A percentile compares a stretch with the other conserved stretches of the same genome.
phyloP scores from a whole-genome alignment of 306 rosid species.

The Parietaria judaica region DNA sequence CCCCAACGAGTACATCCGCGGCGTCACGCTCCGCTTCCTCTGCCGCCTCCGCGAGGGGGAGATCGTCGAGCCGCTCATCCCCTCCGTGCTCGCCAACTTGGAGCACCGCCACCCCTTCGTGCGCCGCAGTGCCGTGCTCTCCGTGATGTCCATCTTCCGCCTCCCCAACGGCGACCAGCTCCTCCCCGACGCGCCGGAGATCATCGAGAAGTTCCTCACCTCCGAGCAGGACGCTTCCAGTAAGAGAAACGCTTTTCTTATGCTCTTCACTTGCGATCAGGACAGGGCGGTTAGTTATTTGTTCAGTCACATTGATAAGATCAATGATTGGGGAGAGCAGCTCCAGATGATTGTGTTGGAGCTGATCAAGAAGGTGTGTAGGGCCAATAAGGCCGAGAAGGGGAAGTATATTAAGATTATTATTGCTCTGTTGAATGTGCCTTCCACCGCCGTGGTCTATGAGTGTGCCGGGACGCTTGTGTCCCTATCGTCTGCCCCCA shows the following conservation, averaged over 20 bases:
- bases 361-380: slow-evolving; percentile 77
- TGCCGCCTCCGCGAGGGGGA: slow-evolving; percentile 83
- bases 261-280: slow-evolving; percentile 83
- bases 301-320: slow-evolving; percentile 51
- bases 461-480: slow-evolving; percentile 93
- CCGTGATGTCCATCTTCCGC: slow-evolving; percentile 75
- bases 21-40: slow-evolving; percentile 80
- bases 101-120: slow-evolving; percentile 93
- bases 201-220: slow-evolving; percentile 60
- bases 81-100: slow-evolving; percentile 70
- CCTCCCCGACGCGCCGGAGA: slow-evolving; percentile 76
- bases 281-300: slow-evolving; percentile 76
- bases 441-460: slow-evolving; percentile 77
- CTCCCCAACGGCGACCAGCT: slow-evolving; percentile 82
- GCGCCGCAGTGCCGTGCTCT: slow-evolving; percentile 71
- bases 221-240: slow-evolving; percentile 75
- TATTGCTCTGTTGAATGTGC: slow-evolving; percentile 51
- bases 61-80: slow-evolving; percentile 83
- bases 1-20: slow-evolving; percentile 92
- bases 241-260: slow-evolving; percentile 88
- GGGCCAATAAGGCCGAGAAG: slow-evolving; percentile 66
- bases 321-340: slow-evolving; percentile 80
- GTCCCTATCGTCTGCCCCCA: slow-evolving; percentile 79
- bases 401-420: slow-evolving; percentile 87
- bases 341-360: slow-evolving; percentile 90